These are phyloP conservation scores for Syncephalis fuscata DNA, from an alignment of 371 early-diverging fungal species.

Conservation along the genomic window DNA sequence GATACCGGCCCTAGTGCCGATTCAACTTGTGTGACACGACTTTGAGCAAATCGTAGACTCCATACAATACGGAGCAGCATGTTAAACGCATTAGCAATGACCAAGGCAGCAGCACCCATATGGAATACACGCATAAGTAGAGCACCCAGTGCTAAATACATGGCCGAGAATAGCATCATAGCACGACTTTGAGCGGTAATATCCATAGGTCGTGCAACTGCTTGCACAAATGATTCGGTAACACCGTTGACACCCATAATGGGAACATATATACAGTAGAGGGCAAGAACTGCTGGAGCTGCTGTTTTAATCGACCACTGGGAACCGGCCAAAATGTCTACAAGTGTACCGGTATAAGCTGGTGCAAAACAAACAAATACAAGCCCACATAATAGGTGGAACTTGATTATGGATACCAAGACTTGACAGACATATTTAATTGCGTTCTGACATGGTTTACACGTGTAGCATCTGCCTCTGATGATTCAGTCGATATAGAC, in stretches of 20 bases:
- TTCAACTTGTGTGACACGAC: not conserved
- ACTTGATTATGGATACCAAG: constrained; percentile 43
- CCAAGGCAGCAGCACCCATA: constrained; percentile 60
- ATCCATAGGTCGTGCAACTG: constrained; percentile 47
- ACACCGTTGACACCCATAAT: constrained; percentile 91
- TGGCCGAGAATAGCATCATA: constrained; percentile 59
- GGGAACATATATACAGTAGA: constrained; percentile 81
- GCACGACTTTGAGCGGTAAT: constrained; percentile 40
- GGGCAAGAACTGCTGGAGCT: constrained; percentile 36
- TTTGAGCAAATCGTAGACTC: constrained; percentile 42
- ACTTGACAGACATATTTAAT: constrained; percentile 23
- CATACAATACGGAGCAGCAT: constrained; percentile 60
- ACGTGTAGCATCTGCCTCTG: too few relatives aligned
- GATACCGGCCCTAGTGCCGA: not conserved
- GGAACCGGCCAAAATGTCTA: constrained; percentile 49
- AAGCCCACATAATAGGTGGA: constrained; percentile 62
- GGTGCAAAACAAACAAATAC: constrained; percentile 71
- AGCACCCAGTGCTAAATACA: constrained; percentile 41
- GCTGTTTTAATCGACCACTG: constrained; percentile 31
- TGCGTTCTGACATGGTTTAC: too few relatives aligned
- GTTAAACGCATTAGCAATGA: constrained; percentile 76
- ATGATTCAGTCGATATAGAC: too few relatives aligned
- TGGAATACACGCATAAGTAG: constrained; percentile 32
- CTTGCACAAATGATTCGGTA: constrained; percentile 84
- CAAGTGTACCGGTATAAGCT: constrained; percentile 56